Conservation (phyloP, 495 filamentous ascomycete genomes). For the Evernia prunastri region DNA sequence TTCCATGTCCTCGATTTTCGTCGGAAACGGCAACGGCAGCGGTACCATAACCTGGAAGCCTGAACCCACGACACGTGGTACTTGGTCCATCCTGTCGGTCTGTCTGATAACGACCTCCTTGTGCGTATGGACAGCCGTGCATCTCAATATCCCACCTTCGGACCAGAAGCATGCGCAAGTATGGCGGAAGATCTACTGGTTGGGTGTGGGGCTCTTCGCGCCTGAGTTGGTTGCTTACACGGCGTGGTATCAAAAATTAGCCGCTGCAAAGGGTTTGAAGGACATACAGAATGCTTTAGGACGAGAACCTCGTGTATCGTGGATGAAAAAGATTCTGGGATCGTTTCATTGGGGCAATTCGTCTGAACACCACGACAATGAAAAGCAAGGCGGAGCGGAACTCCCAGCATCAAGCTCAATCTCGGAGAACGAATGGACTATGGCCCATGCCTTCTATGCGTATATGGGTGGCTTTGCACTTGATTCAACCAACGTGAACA, state of each 20-base stretch:
- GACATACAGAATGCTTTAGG: background rate
- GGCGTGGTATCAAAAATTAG: conserved; percentile 4
- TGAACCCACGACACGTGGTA: conserved; percentile 32
- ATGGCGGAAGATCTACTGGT: conserved; percentile 2
- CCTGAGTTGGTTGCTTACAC: conserved; percentile 2
- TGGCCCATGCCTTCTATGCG: no score
- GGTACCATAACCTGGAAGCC: conserved; percentile 1
- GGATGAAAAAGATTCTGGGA: background rate
- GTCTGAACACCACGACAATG: no score
- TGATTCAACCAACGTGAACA: no score
- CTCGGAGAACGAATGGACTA: no score
- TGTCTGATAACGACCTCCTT: conserved; percentile 33
- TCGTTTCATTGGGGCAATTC: no score
- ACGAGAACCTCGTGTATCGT: background rate
- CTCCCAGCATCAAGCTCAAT: no score
- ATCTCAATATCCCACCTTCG: conserved; percentile 29
- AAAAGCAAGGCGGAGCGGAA: no score
- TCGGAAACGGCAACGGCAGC: background rate
- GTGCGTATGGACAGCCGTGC: conserved; percentile 33
- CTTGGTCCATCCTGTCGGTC: conserved; percentile 30
- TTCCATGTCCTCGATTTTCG: background rate
- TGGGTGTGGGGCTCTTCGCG: background rate
- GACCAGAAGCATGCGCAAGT: background rate
- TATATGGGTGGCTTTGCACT: no score
- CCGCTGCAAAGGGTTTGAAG: background rate